Percentiles rank a stretch among this genome's conserved stretches.
Conservation (phyloP, 176 grass and related monocot species). For the Pharus latifolius region DNA sequence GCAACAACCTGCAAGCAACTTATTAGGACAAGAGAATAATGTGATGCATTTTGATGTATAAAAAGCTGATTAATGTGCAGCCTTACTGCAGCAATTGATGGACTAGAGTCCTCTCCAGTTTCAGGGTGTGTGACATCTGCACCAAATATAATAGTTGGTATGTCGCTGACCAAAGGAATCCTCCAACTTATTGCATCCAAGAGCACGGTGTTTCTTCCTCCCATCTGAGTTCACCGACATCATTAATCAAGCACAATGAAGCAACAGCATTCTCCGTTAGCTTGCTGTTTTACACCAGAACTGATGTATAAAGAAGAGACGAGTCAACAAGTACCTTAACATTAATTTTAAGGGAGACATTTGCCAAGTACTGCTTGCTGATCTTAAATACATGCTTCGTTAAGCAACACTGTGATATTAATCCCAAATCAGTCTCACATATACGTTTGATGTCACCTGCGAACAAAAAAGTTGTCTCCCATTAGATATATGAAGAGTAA, state of each 20-base stretch:
- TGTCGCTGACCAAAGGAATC: conserved; percentile 98
- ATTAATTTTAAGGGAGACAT: conserved; percentile 99
- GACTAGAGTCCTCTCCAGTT: conserved; percentile 95
- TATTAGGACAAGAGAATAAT: conserved; percentile 1
- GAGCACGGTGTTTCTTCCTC: conserved; percentile 95
- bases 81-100: conserved; percentile 94
- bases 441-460: conserved; percentile 97
- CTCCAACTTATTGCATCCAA: conserved; percentile 95
- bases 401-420: conserved; percentile 97
- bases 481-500: background rate
- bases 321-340: conserved; percentile 64
- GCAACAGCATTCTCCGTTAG: background rate
- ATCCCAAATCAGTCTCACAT: conserved; percentile 96
- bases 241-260: conserved; percentile 17
- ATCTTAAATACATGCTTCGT: conserved; percentile 99
- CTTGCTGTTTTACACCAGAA: background rate
- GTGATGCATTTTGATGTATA: background rate
- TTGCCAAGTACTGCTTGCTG: conserved; percentile 98
- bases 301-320: conserved; percentile 3
- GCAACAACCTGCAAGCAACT: conserved; percentile 44
- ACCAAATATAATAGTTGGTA: conserved; percentile 98
- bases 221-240: conserved; percentile 55
- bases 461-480: conserved; percentile 9
- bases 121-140: conserved; percentile 99
- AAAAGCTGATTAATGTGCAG: background rate